A percentile compares a stretch with the other conserved stretches of the same genome.
phyloP scores from a whole-genome alignment of 495 filamentous ascomycete genomes.

The Tuber brumale region DNA sequence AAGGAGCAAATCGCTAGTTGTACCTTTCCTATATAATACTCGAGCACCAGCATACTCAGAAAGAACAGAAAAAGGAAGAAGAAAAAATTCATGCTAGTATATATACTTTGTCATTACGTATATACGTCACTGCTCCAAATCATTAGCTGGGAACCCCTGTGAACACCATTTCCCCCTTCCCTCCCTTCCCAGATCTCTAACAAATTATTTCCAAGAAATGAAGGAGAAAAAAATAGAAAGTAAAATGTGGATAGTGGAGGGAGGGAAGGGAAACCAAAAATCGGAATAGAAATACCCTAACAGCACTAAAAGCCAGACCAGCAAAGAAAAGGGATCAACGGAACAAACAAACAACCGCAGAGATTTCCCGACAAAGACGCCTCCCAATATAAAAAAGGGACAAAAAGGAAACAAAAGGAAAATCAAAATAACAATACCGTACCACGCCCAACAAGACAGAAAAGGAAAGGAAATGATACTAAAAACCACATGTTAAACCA shows the following conservation, averaged over 20 bases:
- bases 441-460: not conserved
- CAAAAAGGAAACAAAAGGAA: not conserved
- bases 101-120: conserved; percentile 5
- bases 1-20: not conserved
- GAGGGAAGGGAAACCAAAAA: conserved; percentile 7
- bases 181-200: not conserved
- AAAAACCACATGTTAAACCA: not conserved
- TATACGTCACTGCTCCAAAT: conserved; percentile 2
- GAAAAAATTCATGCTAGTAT: not conserved
- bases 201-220: conserved; percentile 4
- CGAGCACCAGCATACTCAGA: not conserved
- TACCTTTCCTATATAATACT: not conserved
- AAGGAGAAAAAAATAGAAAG: conserved; percentile 12
- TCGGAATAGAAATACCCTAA: conserved; percentile 8
- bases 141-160: conserved; percentile 1
- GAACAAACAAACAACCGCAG: conserved; percentile 22
- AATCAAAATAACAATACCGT: not conserved
- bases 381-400: conserved; percentile 4
- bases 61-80: not conserved
- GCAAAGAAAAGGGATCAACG: conserved; percentile 11
- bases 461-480: not conserved
- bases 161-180: conserved; percentile 1
- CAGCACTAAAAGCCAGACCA: conserved; percentile 2
- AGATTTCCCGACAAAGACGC: conserved; percentile 11
- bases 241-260: conserved; percentile 7